Base-by-base conservation (phyloP, 345 rosid genomes). In the Aquilaria yunnanensis region DNA sequence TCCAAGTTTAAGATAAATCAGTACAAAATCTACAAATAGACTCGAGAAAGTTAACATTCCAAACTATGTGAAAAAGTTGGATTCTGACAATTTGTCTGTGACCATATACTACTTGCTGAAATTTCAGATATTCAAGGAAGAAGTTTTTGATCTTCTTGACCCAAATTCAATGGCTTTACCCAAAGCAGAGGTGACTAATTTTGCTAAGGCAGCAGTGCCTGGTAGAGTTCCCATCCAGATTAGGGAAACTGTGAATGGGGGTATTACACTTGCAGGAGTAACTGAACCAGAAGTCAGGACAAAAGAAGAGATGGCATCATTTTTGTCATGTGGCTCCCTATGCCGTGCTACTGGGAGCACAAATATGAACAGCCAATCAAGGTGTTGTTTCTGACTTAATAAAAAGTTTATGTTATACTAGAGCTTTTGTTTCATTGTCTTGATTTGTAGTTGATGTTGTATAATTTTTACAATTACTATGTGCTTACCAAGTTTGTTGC, bases 281-380 rank as follows among this genome's bases (percentile, higher is more conserved):
- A 88, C 90, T 46, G 96, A 91, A 68, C 82, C 96, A 8, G 97
- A 94, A 80, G 97, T 91, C 47, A 79, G 78, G 63, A 81, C 80
- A 7, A 91, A 85, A 68, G 97, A 88, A 72, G 99, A 94, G 76
- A 94, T 94, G 99, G 84, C 85, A 2, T 83, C 85, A 0, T 81
- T 67, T 73, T 65, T 94, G 50, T 83, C 85, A 0, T 75, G 89
- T 10, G 99, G 99, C 61, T 94, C 99, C 50, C 54, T 87, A 65
- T 32, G 82, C 54, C 96, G 97, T 54, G 99, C 99, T 29, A 94
- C 99, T 60, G 99, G 80, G 13, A 94, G 99, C 67, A 94, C 99
- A 11, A 91, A 91, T 54, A 94, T 94, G 99, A 91, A 94, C 67
- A 94, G 90, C 67, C 99, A 91, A 68, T 94, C 99, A 12, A 94